phyloP scores from a whole-genome alignment of 2,329 filamentous ascomycete species.

The Zopfia rhizophila region DNA sequence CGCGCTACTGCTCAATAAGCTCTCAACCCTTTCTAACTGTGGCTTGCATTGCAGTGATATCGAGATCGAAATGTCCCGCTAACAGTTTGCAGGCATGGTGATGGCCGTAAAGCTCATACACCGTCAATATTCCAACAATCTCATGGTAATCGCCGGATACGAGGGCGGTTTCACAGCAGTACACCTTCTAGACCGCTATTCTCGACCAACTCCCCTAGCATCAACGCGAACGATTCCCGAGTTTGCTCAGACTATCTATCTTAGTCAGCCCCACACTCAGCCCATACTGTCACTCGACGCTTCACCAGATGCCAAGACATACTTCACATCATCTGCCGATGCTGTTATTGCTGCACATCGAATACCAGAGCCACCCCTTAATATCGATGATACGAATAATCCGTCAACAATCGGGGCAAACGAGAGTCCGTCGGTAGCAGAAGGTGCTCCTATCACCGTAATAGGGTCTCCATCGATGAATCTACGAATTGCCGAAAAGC shows the following conservation, averaged over 20 bases:
- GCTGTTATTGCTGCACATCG: slow-evolving; percentile 80
- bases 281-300: slow-evolving; percentile 75
- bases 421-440: too few relatives aligned
- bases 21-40: background rate
- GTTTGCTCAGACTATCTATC: slow-evolving; percentile 66
- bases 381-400: background rate
- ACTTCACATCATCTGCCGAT: slow-evolving; percentile 86
- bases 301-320: slow-evolving; percentile 60
- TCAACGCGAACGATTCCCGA: slow-evolving; percentile 61
- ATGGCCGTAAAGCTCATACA: slow-evolving; percentile 74
- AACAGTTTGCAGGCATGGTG: slow-evolving; percentile 75
- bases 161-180: slow-evolving; percentile 83
- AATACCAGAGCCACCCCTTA: slow-evolving; percentile 57
- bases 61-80: slow-evolving; percentile 51
- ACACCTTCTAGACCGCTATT: slow-evolving; percentile 61
- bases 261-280: slow-evolving; percentile 76
- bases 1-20: background rate
- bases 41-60: background rate
- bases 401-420: too few relatives aligned
- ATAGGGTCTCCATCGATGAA: too few relatives aligned
- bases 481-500: too few relatives aligned
- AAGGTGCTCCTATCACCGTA: too few relatives aligned
- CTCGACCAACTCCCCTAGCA: slow-evolving; percentile 42
- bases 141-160: slow-evolving; percentile 80
- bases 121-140: slow-evolving; percentile 36